These are phyloP conservation scores for Marchantia polymorpha DNA, from an alignment of 225 moss, liverwort and hornwort species.

Conservation along the genomic window DNA sequence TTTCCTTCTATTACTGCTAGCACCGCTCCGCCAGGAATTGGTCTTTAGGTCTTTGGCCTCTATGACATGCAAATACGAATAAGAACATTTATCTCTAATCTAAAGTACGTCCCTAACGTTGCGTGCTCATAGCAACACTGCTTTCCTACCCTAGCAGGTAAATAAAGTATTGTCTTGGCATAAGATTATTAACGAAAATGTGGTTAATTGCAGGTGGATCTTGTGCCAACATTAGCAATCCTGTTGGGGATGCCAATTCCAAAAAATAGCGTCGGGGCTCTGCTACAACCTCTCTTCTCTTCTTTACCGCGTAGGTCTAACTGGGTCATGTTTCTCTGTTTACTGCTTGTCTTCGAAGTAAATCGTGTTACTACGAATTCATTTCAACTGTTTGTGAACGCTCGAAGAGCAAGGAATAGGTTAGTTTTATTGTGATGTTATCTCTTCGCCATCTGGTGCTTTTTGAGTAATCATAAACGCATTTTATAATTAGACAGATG, in stretches of 20 bases:
- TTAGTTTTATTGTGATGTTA: neutral
- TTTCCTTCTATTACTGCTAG: neutral
- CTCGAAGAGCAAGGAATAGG: neutral
- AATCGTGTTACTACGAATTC: neutral
- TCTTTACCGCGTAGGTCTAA: conserved; percentile 50
- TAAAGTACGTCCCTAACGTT: neutral
- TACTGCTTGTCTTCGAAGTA: neutral
- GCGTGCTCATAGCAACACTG: neutral
- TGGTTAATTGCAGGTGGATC: conserved; percentile 47
- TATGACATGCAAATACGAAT: too few species aligned
- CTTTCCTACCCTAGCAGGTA: neutral
- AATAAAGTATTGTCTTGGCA: neutral
- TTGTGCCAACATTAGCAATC: conserved; percentile 80
- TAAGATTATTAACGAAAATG: neutral
- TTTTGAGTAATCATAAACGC: neutral
- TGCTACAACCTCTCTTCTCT: conserved; percentile 65
- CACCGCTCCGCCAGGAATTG: too few species aligned
- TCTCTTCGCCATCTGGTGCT: neutral
- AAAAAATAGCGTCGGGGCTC: conserved; percentile 68
- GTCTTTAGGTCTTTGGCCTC: too few species aligned
- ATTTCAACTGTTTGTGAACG: neutral
- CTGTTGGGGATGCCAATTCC: conserved; percentile 76
- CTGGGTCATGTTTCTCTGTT: neutral
- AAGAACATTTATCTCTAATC: neutral
- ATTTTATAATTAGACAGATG: too few species aligned